Evolutionary conservation across 306 rosid genomes (phyloP).

Genomic region (Boehmeria nivea): DNA sequence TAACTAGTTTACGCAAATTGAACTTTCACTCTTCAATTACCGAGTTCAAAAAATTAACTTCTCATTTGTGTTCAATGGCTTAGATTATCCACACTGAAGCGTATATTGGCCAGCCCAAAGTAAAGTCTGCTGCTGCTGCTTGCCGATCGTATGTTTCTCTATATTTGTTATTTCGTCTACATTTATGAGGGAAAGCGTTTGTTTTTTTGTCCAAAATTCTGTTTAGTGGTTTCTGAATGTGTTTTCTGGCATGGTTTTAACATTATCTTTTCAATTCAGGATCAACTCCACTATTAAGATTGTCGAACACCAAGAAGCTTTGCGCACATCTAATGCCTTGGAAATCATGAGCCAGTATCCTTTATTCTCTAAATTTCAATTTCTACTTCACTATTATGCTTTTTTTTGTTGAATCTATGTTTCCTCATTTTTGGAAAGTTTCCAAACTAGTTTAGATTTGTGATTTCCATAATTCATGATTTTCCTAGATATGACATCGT

Average conservation of each 20-base stretch:
- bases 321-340: slow-evolving; percentile 77
- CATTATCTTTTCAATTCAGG: slow-evolving; percentile 39
- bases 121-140: slow-evolving; percentile 78
- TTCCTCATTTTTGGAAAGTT: neutral
- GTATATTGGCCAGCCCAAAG: slow-evolving; percentile 88
- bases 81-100: slow-evolving; percentile 86
- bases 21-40: neutral
- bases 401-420: too few relatives aligned
- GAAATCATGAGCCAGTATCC: slow-evolving; percentile 83
- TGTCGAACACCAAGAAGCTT: slow-evolving; percentile 79
- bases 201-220: neutral
- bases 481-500: slow-evolving; percentile 68
- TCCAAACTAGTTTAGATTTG: slow-evolving; percentile 8
- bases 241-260: too few relatives aligned
- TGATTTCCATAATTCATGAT: slow-evolving; percentile 36
- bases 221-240: slow-evolving; percentile 9
- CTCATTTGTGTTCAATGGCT: slow-evolving; percentile 6
- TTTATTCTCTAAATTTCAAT: slow-evolving; percentile 16
- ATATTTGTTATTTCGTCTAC: too few relatives aligned
- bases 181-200: neutral
- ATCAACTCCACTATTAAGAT: slow-evolving; percentile 74
- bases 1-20: neutral
- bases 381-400: neutral
- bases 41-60: neutral
- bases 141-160: slow-evolving; percentile 61